A percentile compares a stretch with the other conserved stretches of the same genome.
These are phyloP conservation scores for Tylopilus felleus DNA, from an alignment of 768 basidiomycete species.

Conservation along the genomic window DNA sequence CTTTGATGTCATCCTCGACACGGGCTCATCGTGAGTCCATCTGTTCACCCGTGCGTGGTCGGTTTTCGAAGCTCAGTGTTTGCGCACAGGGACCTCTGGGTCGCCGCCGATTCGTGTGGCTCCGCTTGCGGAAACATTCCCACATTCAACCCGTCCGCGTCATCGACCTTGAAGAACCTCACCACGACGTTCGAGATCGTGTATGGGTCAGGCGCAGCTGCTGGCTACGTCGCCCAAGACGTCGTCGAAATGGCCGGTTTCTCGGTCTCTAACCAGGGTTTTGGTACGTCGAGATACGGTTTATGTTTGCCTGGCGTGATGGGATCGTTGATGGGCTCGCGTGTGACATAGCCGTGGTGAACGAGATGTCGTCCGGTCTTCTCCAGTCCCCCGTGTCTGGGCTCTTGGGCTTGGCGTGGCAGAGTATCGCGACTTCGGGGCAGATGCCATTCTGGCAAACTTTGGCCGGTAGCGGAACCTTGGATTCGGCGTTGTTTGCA, in stretches of 20 bases:
- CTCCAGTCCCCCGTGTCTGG: slow-evolving; percentile 47
- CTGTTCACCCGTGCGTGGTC: too few relatives aligned
- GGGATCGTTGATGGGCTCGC: background rate
- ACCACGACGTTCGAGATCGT: slow-evolving; percentile 38
- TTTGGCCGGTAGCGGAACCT: slow-evolving; percentile 36
- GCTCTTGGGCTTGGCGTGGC: slow-evolving; percentile 53
- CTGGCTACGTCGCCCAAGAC: slow-evolving; percentile 44
- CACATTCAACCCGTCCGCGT: slow-evolving; percentile 34
- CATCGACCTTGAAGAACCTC: slow-evolving; percentile 36
- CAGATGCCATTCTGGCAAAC: slow-evolving; percentile 52
- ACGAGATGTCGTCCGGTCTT: slow-evolving; percentile 35
- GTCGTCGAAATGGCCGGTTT: slow-evolving; percentile 51
- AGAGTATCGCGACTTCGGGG: slow-evolving; percentile 39
- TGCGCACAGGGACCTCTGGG: slow-evolving; percentile 48
- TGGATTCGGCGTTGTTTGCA: slow-evolving; percentile 38
- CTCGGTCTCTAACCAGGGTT: slow-evolving; percentile 43
- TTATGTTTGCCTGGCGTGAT: background rate
- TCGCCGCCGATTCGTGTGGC: slow-evolving; percentile 36
- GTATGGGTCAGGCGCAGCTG: slow-evolving; percentile 49
- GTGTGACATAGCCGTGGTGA: slow-evolving; percentile 37
- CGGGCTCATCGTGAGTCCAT: slow-evolving; percentile 39
- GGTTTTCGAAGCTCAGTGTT: background rate
- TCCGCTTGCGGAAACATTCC: slow-evolving; percentile 29
- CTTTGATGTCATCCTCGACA: slow-evolving; percentile 52
- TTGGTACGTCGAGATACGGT: slow-evolving; percentile 30